Evolutionary conservation across 148 eudicot genomes (phyloP), one percentile per base, ranked within the genome.

Genomic region (Heliamphora exappendiculata): DNA sequence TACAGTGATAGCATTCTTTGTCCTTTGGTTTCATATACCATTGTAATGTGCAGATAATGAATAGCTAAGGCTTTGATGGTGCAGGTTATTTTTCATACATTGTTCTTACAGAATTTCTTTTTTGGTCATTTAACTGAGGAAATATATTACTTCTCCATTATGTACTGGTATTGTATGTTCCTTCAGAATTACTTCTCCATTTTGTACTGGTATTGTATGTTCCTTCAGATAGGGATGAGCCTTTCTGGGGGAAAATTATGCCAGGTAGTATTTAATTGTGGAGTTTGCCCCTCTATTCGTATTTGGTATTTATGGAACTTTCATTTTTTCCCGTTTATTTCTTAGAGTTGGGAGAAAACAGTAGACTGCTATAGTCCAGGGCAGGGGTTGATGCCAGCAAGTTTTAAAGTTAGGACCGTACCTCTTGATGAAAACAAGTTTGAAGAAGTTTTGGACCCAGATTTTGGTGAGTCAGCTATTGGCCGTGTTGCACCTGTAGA

Each of bases 321-420:
- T 39, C 42, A 41, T 73, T 68, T 29, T 67, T 77, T 37, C 66
- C 39, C 58, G 7, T 49, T 63, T 45, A 37, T 57, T 58, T 36
- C 65, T 81, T 72, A 94, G 98, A 91, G 97, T 78, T 91, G 98
- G 98, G 97, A 94, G 89, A 94, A 94, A 83, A 94, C 98, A 37
- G 98, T 93, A 57, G 98, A 93, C 72, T 89, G 93, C 76, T 89
- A 89, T 79, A 89, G 89, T 73, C 93, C 93, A n/a, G 93, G 93
- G 51, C 93, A 89, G 72, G 93, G 93, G 29, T 75, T 89, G 82
- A 89, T 89, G 93, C 93, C 93, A 24, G 93, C 93, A 71, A 89
- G 93, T 81, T 89, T 89, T 49, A 89, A 87, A 81, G 89, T 86
- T 63, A 86, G 90, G 81, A 79, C 82, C 4, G 89, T 87, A 64